These are phyloP conservation scores for Abelmoschus esculentus DNA, from an alignment of 345 rosid species.

Conservation along the genomic window DNA sequence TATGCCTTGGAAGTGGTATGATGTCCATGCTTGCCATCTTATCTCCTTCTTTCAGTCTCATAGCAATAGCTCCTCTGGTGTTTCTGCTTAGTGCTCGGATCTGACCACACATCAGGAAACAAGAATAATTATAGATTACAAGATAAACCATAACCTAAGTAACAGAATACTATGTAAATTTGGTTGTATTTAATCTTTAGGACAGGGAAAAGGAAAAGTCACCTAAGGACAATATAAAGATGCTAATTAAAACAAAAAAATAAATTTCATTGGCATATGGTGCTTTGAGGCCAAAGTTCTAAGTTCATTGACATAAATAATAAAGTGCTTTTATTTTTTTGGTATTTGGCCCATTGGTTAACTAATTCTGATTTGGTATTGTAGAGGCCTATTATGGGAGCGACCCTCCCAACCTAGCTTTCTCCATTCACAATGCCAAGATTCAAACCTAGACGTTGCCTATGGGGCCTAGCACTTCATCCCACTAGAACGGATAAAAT, in stretches of 20 bases:
- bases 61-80: constrained; percentile 80
- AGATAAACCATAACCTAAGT: background rate
- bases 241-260: background rate
- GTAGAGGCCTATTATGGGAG: too few species aligned
- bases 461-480: too few species aligned
- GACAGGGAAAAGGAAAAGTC: background rate
- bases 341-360: too few species aligned
- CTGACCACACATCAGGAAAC: constrained; percentile 27
- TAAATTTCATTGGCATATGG: background rate
- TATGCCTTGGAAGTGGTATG: constrained; percentile 50
- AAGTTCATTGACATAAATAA: background rate
- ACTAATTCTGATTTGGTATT: too few species aligned
- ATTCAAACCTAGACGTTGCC: too few species aligned
- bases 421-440: too few species aligned
- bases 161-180: background rate
- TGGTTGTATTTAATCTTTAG: background rate
- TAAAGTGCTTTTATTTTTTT: too few species aligned
- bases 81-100: constrained; percentile 79
- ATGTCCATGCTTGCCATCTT: constrained; percentile 95
- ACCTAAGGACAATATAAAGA: background rate
- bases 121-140: background rate
- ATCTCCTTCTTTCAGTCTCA: constrained; percentile 70
- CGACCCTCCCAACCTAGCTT: too few species aligned
- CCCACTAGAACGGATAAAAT: background rate
- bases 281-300: background rate